A percentile compares a stretch with the other conserved stretches of the same genome.
phyloP scores from a whole-genome alignment of 179 eudicot genomes.

The Corrigiola litoralis region DNA sequence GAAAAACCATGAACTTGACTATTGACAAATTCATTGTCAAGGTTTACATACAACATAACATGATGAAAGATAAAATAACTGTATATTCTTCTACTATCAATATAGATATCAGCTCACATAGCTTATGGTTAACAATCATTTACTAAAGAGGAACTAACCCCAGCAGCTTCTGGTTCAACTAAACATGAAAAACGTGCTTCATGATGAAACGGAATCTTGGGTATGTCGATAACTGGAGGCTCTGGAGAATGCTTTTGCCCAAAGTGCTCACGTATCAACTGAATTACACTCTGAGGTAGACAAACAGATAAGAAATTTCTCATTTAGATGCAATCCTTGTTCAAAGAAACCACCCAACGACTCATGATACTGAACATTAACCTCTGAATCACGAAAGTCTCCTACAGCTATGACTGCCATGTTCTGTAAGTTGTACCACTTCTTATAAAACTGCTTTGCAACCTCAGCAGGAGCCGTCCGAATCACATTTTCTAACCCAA shows the following conservation, averaged over 20 bases:
- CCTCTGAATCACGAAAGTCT: constrained; percentile 84
- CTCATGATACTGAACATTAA: constrained; percentile 11
- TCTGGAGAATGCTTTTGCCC: constrained; percentile 46
- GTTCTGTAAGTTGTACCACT: constrained; percentile 70
- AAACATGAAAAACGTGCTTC: constrained; percentile 58
- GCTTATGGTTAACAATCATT: background rate
- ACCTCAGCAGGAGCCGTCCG: constrained; percentile 52
- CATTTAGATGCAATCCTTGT: background rate
- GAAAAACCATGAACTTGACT: background rate
- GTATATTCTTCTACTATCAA: background rate
- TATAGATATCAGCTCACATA: background rate
- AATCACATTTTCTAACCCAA: constrained; percentile 76
- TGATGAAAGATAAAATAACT: background rate
- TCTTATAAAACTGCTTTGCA: constrained; percentile 55
- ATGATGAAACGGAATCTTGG: constrained; percentile 44
- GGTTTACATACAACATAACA: background rate
- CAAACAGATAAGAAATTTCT: background rate
- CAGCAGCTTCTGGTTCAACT: constrained; percentile 79
- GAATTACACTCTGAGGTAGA: constrained; percentile 50
- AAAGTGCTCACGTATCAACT: constrained; percentile 66
- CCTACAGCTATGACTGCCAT: constrained; percentile 93
- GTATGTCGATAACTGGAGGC: constrained; percentile 34
- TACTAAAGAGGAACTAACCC: constrained; percentile 46
- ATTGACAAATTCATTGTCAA: background rate
- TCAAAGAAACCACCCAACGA: background rate